phyloP scores from a whole-genome alignment of 768 basidiomycete species.

The Inosperma sp. region DNA sequence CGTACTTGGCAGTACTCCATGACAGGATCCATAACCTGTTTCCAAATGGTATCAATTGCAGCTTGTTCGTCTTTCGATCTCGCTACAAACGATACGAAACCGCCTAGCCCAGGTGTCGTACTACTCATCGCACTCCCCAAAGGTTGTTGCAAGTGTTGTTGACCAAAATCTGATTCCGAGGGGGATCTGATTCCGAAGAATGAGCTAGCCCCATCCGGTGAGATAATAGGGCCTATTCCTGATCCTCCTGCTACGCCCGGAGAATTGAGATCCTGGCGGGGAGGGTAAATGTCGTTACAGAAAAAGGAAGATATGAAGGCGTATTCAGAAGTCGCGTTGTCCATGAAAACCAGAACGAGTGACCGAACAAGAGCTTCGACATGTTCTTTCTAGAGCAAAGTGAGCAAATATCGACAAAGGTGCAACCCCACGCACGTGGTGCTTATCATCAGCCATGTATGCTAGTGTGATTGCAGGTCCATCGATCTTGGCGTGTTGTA shows the following conservation, averaged over 20 bases:
- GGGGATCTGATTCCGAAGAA: constrained; percentile 41
- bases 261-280: constrained; percentile 32
- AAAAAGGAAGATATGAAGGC: constrained; percentile 86
- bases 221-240: constrained; percentile 37
- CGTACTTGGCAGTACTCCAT: constrained; percentile 77
- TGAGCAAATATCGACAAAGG: not conserved
- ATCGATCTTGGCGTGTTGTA: constrained; percentile 68
- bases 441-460: constrained; percentile 87
- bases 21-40: constrained; percentile 88
- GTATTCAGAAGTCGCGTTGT: constrained; percentile 93
- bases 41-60: constrained; percentile 71
- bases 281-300: constrained; percentile 34
- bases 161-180: constrained; percentile 50
- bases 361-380: constrained; percentile 84
- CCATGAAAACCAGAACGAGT: constrained; percentile 83
- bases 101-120: constrained; percentile 32
- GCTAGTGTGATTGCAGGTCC: constrained; percentile 78
- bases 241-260: constrained; percentile 28
- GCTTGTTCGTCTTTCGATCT: constrained; percentile 58
- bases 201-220: constrained; percentile 40
- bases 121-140: constrained; percentile 21
- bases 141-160: constrained; percentile 24
- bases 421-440: constrained; percentile 65
- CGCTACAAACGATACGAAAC: constrained; percentile 31
- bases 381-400: constrained; percentile 27